phyloP scores from a whole-genome alignment of 345 rosid species.

The Pistacia atlantica region DNA sequence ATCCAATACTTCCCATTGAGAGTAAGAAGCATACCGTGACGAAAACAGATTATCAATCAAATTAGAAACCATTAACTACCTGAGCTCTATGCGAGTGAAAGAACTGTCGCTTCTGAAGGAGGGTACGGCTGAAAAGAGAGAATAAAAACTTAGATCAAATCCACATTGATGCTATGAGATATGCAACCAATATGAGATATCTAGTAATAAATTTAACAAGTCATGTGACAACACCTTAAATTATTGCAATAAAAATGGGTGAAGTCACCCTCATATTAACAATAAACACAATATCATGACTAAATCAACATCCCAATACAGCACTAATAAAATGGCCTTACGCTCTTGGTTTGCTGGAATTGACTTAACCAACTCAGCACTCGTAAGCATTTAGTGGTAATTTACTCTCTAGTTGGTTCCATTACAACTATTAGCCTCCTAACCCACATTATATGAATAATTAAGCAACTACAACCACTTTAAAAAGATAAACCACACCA shows the following conservation, averaged over 20 bases:
- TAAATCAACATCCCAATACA: not conserved
- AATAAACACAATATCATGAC: not conserved
- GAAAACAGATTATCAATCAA: not conserved
- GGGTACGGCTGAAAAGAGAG: slow-evolving; percentile 62
- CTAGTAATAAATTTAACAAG: not conserved
- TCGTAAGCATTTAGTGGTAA: not conserved
- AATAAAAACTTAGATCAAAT: slow-evolving; percentile 22
- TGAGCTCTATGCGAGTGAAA: slow-evolving; percentile 99
- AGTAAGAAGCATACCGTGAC: not conserved
- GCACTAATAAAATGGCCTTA: not conserved
- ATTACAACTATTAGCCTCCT: not conserved
- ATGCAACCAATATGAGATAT: not conserved
- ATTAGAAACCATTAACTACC: slow-evolving; percentile 45
- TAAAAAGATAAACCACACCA: not conserved
- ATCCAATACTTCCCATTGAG: not conserved
- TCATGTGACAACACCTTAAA: not conserved
- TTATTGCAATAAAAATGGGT: not conserved
- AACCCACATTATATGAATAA: not conserved
- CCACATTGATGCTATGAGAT: slow-evolving; percentile 9
- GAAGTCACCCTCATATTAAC: not conserved
- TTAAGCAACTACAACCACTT: not conserved
- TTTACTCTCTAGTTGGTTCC: not conserved
- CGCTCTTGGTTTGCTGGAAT: not conserved
- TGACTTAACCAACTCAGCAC: not conserved
- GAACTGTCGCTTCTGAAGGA: slow-evolving; percentile 88